Base-by-base conservation (phyloP, 768 basidiomycete genomes). In the Gelatoporia subvermispora region DNA sequence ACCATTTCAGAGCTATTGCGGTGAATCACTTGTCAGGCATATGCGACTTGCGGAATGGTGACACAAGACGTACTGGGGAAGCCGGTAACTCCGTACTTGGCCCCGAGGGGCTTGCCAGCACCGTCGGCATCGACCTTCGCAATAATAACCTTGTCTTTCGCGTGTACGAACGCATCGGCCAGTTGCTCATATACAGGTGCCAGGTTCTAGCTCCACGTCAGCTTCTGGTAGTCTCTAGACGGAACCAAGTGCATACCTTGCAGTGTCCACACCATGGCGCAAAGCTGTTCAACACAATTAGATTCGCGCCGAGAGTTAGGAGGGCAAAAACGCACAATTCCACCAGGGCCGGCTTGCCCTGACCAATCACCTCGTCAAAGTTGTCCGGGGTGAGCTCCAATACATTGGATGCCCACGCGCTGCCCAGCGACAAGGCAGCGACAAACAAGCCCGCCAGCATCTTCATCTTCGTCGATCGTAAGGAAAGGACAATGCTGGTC, bases 41-140 rank as follows among this genome's bases (percentile, higher is more conserved):
- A 57, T 49, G 92, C 89, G 91, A 37, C 25, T 23, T n/a, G 15
- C 35, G 39, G 17, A 11, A 3, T 8, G 7, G 8, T 13, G 9
- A 23, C 0, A 22, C 23, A 28, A 45, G 11, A 79, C 89, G 60
- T 51, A 94, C 91, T 95, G 15, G 93, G 93, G 71, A 76, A 95
- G 25, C 91, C 92, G 11, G 75, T 79, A 18, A 95, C 86, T 11
- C 78, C 92, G 60, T 81, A 92, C 68, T 84, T 81, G 56, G 78
- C 67, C 48, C 89, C 93, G 36, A 93, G 61, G 2, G 82, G 73
- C 58, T 82, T 84, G 43, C 93, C 93, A 36, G 64, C 84, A 43
- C 92, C 91, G 61, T 97, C 93, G 1, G 93, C 93, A 56, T 97
- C 93, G 10, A 94, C 84, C 62, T 95, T 95, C 45, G 92, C 93